Percentiles rank a stretch among this genome's conserved stretches.
Evolutionary conservation across 331 rosid species (phyloP).

Genomic region (Malus hybrid): DNA sequence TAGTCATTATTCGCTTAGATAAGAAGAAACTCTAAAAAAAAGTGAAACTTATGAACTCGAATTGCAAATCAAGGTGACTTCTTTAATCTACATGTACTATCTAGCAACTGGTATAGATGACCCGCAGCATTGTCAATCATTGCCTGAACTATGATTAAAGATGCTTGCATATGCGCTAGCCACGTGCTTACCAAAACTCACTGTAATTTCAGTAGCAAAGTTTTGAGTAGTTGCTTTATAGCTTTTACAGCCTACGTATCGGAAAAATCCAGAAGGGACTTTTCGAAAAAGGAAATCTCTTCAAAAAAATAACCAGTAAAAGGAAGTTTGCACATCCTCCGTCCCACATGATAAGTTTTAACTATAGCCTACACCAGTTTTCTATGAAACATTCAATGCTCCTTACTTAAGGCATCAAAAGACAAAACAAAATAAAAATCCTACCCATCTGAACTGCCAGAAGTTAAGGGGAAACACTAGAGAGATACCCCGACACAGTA

Average conservation of each 20-base stretch:
- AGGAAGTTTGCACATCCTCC: not conserved
- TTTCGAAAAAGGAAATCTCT: not conserved
- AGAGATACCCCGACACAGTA: not conserved
- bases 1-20: not conserved
- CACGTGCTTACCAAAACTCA: not conserved
- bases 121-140: not conserved
- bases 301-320: not conserved
- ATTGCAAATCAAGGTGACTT: not conserved
- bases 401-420: not conserved
- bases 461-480: not conserved
- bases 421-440: not conserved
- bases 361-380: not conserved
- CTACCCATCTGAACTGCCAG: not conserved
- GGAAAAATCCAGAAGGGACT: not conserved
- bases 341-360: not conserved
- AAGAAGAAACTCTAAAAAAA: not conserved
- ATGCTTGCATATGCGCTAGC: not conserved
- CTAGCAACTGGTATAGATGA: not conserved
- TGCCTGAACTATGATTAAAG: not conserved
- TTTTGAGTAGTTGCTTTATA: not conserved
- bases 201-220: not conserved
- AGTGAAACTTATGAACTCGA: not conserved
- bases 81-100: not conserved
- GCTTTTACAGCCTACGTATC: not conserved
- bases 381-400: not conserved